These are phyloP conservation scores for Apiospora aurea DNA, from an alignment of 2,329 filamentous ascomycete species.

Conservation along the genomic window DNA sequence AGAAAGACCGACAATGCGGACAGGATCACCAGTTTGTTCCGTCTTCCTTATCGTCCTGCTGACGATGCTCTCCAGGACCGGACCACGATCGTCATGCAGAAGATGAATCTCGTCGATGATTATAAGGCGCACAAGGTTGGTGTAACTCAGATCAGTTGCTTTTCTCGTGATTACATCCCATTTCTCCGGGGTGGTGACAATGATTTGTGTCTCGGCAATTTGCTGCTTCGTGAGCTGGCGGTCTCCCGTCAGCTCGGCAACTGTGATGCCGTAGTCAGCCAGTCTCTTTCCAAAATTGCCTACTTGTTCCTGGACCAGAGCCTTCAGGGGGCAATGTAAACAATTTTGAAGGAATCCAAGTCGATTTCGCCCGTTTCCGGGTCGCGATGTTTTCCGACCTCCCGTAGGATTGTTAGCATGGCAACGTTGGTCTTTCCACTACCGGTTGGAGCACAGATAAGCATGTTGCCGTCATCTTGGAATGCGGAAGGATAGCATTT, in stretches of 20 bases:
- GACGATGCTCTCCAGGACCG: constrained; percentile 96
- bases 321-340: constrained; percentile 96
- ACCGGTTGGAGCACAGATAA: constrained; percentile 95
- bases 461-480: constrained; percentile 93
- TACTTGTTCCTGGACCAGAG: constrained; percentile 95
- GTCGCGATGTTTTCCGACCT: constrained; percentile 95
- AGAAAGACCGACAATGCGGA: constrained; percentile 89
- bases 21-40: constrained; percentile 92
- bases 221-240: constrained; percentile 98
- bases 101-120: constrained; percentile 99
- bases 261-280: constrained; percentile 88
- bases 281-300: constrained; percentile 95
- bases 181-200: constrained; percentile 98
- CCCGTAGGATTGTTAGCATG: constrained; percentile 94
- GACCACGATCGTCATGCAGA: constrained; percentile 95
- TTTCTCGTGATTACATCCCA: constrained; percentile 99
- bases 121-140: constrained; percentile 92
- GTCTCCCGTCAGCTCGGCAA: constrained; percentile 96
- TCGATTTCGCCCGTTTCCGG: constrained; percentile 91
- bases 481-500: constrained; percentile 93
- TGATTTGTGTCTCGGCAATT: constrained; percentile 96
- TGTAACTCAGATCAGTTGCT: constrained; percentile 95
- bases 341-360: constrained; percentile 96
- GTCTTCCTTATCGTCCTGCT: constrained; percentile 90
- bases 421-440: constrained; percentile 99